Evolutionary conservation across 371 early-diverging fungal species (phyloP), one percentile per base, ranked within the genome.

Genomic region (Parasitella parasitica): DNA sequence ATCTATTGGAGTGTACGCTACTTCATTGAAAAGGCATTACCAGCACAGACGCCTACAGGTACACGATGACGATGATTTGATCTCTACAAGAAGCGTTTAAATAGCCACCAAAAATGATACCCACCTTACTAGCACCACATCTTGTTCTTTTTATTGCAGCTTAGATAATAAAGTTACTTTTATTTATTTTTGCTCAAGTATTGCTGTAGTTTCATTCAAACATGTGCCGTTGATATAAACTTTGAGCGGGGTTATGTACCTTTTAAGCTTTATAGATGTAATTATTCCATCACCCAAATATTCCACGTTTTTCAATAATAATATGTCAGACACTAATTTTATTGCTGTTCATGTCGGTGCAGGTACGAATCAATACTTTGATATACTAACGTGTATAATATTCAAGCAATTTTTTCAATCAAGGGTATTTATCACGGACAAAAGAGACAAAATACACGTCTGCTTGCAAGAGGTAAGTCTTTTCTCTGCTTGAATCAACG

Each of bases 311-410:
- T n/a, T n/a, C n/a, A 3, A 1, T 43, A 24, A 26, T 15, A 28
- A 11, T 11, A 62, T 67, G 59, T 46, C 59, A 58, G 37, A 60
- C 6, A 59, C 71, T 35, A 36, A 59, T 46, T 85, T 85, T 63
- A 76, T 86, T 50, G 86, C 86, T 4, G 84, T 86, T 15, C 86
- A 86, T 71, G 76, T 83, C 43, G 86, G 86, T 9, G 86, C 86
- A 64, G 86, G 86, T 78, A 77, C 41, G 5, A 22, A 20, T 22
- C 11, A 43, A 22, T 18, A 22, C 3, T 6, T 20, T 4, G 1
- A 18, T 20, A 11, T 7, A 9, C 4, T 20, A 11, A 20, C 12
- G 6, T 20, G 11, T 22, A 43, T 8, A 43, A 20, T 16, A 43
- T 22, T 43, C 9, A 43, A 8, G 43, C 2, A 20, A 20, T 11